phyloP scores from a whole-genome alignment of 2,329 filamentous ascomycete species.

The Penicillium sp. region DNA sequence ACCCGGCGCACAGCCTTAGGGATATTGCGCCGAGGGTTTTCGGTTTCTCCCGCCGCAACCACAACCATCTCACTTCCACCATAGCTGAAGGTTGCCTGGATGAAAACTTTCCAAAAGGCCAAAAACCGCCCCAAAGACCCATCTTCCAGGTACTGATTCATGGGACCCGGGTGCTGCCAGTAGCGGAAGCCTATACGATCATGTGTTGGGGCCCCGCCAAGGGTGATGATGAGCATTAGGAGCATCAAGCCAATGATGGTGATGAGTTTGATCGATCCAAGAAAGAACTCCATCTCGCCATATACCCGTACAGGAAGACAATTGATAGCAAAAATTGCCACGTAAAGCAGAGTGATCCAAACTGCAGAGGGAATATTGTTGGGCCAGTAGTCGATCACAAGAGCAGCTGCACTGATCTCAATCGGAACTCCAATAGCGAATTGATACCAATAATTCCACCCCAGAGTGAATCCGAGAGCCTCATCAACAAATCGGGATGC shows the following conservation, averaged over 20 bases:
- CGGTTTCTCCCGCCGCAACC: constrained; percentile 53
- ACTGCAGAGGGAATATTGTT: constrained; percentile 21
- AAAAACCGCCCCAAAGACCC: constrained; percentile 47
- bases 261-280: constrained; percentile 53
- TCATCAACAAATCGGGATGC: constrained; percentile 47
- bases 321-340: constrained; percentile 19
- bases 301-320: constrained; percentile 22
- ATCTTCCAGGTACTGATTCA: constrained; percentile 42
- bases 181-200: constrained; percentile 44
- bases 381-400: constrained; percentile 49
- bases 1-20: constrained; percentile 55
- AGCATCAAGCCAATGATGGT: constrained; percentile 55
- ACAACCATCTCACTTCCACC: constrained; percentile 51
- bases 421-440: constrained; percentile 54
- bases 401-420: constrained; percentile 51
- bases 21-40: constrained; percentile 52
- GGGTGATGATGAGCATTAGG: constrained; percentile 51
- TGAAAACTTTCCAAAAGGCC: constrained; percentile 41
- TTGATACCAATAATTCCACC: constrained; percentile 54
- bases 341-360: constrained; percentile 23
- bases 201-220: constrained; percentile 34
- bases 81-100: constrained; percentile 28
- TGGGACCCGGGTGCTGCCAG: constrained; percentile 47
- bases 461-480: constrained; percentile 38
- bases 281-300: constrained; percentile 43